phyloP scores from a whole-genome alignment of 2,329 filamentous ascomycete genomes.

The Neopestalotiopsis sp. region DNA sequence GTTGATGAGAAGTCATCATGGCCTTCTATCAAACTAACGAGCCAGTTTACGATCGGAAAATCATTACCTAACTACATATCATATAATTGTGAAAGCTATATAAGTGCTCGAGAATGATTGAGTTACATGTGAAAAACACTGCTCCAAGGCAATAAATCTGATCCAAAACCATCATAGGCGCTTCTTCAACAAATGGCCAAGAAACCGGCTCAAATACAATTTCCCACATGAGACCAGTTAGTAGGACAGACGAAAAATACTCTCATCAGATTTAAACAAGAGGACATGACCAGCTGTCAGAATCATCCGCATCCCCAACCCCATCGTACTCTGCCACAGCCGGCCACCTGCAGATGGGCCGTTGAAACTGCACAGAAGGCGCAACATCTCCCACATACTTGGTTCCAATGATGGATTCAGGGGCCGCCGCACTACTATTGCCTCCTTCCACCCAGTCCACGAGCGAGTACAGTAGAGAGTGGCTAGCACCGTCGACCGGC shows the following conservation, averaged over 20 bases:
- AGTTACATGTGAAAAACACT: too few relatives aligned
- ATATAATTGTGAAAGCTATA: too few relatives aligned
- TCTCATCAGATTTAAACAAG: constrained; percentile 19
- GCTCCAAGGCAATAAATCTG: too few relatives aligned
- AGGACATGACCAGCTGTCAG: constrained; percentile 23
- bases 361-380: constrained; percentile 26
- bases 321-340: constrained; percentile 21
- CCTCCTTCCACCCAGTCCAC: constrained; percentile 54
- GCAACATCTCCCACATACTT: constrained; percentile 45
- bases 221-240: background rate
- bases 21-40: too few relatives aligned
- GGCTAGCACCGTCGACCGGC: constrained; percentile 39
- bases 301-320: constrained; percentile 21
- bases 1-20: too few relatives aligned
- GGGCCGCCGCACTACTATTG: constrained; percentile 23
- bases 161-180: too few relatives aligned
- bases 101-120: too few relatives aligned
- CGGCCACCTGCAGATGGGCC: constrained; percentile 28
- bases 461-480: constrained; percentile 54
- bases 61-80: too few relatives aligned
- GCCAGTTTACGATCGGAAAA: too few relatives aligned
- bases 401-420: constrained; percentile 39
- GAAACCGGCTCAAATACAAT: too few relatives aligned
- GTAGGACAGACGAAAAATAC: background rate
- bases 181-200: too few relatives aligned